phyloP scores from a whole-genome alignment of 345 rosid species.

The Passiflora organensis region DNA sequence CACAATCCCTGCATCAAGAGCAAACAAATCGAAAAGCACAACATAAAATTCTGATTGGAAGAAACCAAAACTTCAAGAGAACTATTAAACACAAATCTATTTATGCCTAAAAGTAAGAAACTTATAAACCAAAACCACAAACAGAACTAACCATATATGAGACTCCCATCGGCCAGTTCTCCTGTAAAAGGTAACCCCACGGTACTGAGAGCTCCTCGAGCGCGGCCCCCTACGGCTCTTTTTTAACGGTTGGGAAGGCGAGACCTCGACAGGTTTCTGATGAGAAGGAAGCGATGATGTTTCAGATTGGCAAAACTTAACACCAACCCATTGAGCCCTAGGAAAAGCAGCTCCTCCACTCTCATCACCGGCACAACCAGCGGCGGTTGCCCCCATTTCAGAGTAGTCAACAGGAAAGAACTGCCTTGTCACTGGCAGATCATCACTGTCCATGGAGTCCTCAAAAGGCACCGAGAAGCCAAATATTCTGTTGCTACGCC shows the following conservation, averaged over 20 bases:
- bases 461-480: conserved; percentile 30
- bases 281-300: conserved; percentile 26
- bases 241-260: conserved; percentile 53
- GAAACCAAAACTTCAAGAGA: not conserved
- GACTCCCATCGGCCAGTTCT: conserved; percentile 99
- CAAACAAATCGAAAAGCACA: conserved; percentile 2
- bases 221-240: conserved; percentile 95
- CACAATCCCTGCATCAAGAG: conserved; percentile 85
- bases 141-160: conserved; percentile 68
- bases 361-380: not conserved
- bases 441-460: conserved; percentile 23
- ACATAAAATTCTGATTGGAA: not conserved
- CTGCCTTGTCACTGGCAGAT: conserved; percentile 67
- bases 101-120: too few relatives aligned
- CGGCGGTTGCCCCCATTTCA: conserved; percentile 35
- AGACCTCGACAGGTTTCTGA: conserved; percentile 32
- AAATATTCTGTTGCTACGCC: conserved; percentile 22
- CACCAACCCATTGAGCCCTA: conserved; percentile 63
- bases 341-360: conserved; percentile 39
- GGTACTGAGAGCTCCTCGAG: conserved; percentile 91
- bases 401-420: conserved; percentile 64
- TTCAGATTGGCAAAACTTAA: conserved; percentile 61
- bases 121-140: not conserved
- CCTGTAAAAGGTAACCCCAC: conserved; percentile 96
- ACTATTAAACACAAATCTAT: too few relatives aligned